phyloP scores from a whole-genome alignment of 306 rosid species.

The Begonia masoniana region DNA sequence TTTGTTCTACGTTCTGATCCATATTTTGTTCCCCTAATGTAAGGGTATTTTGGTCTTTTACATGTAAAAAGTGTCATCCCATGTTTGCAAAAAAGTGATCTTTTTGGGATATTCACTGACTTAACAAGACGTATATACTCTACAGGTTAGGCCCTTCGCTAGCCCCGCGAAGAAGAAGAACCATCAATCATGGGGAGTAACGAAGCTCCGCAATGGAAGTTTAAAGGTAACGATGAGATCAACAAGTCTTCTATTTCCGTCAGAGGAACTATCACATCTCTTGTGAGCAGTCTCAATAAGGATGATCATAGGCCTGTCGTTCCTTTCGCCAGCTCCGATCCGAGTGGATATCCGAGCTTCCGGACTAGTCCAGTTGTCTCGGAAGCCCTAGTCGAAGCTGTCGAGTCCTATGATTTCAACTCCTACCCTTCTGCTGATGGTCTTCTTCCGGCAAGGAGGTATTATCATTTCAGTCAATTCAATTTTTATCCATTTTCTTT shows the following conservation, averaged over 20 bases:
- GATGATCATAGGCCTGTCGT: slow-evolving; percentile 17
- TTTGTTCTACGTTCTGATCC: too few relatives aligned
- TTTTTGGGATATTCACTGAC: too few relatives aligned
- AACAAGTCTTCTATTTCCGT: slow-evolving; percentile 34
- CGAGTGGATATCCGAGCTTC: slow-evolving; percentile 23
- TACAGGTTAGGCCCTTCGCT: neutral
- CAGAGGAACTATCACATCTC: slow-evolving; percentile 22
- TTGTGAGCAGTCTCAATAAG: slow-evolving; percentile 9
- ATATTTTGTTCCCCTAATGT: too few relatives aligned
- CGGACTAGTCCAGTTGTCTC: slow-evolving; percentile 16
- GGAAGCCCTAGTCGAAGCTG: slow-evolving; percentile 23
- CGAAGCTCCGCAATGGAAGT: slow-evolving; percentile 24
- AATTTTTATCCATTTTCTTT: neutral
- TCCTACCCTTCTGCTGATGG: slow-evolving; percentile 37
- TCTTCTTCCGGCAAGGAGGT: slow-evolving; percentile 38
- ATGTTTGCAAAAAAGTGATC: too few relatives aligned
- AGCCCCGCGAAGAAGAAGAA: neutral
- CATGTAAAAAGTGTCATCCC: too few relatives aligned
- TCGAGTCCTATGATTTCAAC: slow-evolving; percentile 34
- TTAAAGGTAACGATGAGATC: slow-evolving; percentile 29
- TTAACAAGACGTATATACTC: too few relatives aligned
- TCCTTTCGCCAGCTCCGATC: slow-evolving; percentile 42
- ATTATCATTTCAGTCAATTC: neutral
- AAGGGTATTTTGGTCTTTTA: too few relatives aligned
- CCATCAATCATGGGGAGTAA: neutral